Base-by-base conservation (phyloP, 257 asterid genomes). In the Paraleonurus japonicus region DNA sequence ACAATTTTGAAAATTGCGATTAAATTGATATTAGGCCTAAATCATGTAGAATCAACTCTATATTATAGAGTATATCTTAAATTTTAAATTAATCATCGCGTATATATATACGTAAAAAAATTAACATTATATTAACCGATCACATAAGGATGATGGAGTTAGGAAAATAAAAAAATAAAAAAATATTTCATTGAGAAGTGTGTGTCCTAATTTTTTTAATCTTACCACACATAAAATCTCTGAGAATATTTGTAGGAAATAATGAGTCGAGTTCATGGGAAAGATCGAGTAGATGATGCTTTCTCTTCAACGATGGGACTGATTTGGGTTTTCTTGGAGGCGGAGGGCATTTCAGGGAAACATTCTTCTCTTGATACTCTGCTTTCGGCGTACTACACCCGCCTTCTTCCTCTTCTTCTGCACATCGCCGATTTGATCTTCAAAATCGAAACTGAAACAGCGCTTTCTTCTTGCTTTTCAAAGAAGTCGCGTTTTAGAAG, bases 301-400 rank as follows among this genome's bases (percentile, higher is more conserved):
- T 78, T 19, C 80, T 62, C 76, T 82, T 86, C 13, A 39, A 61
- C 11, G 77, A 61, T 12, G 87, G 83, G 16, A 69, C 53, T 15
- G 91, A 32, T 70, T 85, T 88, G 15, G 92, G 88, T 73, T 90
- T 90, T 69, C 83, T 82, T 20, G 97, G 95, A 48, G 93, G 82
- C 1, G 87, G 80, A 3, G 97, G 97, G 66, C 82, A 87, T 71
- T 77, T 80, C 53, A 4, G 63, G 23, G 71, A 70, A 16, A 23
- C 33, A n/a, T 3, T 28, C 24, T 39, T 61, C 17, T 53, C 65
- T 1, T 65, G 70, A 26, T 81, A 90, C 27, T n/a, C 68, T 47
- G 85, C 75, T 35, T 71, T 85, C 20, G 96, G 95, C 27, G 95
- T 87, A 23, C 47, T 79, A 77, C 84, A 83, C 69, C 74, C 77